A percentile compares a stretch with the other conserved stretches of the same genome.
Conservation (phyloP, 441 rosid genomes). For the Arabidopsis hybrid region DNA sequence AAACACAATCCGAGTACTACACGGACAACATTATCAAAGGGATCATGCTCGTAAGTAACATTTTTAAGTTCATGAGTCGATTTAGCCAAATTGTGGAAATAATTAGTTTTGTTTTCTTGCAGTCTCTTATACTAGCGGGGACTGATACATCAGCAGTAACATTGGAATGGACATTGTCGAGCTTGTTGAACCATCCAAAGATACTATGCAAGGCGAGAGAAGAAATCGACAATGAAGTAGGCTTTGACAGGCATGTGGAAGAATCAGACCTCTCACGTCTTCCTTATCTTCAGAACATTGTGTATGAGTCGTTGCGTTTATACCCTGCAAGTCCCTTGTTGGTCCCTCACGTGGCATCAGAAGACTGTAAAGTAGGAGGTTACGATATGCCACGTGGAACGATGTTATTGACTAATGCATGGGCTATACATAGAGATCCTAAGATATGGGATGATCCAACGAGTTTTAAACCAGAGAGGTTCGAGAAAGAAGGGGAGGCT, state of each 20-base stretch:
- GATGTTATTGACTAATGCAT: slow-evolving; percentile 49
- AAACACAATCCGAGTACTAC: no score
- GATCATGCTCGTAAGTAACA: no score
- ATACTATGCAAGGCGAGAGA: slow-evolving; percentile 46
- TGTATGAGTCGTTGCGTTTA: slow-evolving; percentile 50
- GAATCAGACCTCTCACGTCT: slow-evolving; percentile 50
- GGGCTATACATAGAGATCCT: slow-evolving; percentile 45
- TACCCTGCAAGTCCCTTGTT: slow-evolving; percentile 52
- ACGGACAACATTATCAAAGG: no score
- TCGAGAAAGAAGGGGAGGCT: no score
- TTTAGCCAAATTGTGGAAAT: no score
- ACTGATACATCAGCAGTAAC: slow-evolving; percentile 54
- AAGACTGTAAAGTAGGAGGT: slow-evolving; percentile 37
- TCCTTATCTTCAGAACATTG: slow-evolving; percentile 48
- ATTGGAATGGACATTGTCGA: slow-evolving; percentile 61
- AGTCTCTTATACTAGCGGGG: slow-evolving; percentile 46
- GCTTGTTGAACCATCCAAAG: slow-evolving; percentile 52
- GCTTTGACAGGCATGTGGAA: slow-evolving; percentile 45
- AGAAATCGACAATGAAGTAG: slow-evolving; percentile 51
- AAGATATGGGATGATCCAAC: no score
- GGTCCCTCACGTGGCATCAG: slow-evolving; percentile 50
- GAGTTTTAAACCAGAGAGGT: no score
- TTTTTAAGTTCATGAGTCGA: no score
- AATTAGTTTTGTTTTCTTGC: no score
- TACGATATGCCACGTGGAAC: slow-evolving; percentile 51